Evolutionary conservation across 805 yeast species (phyloP), one percentile per base, ranked within the genome.

Genomic region (Barnettozyma populi): DNA sequence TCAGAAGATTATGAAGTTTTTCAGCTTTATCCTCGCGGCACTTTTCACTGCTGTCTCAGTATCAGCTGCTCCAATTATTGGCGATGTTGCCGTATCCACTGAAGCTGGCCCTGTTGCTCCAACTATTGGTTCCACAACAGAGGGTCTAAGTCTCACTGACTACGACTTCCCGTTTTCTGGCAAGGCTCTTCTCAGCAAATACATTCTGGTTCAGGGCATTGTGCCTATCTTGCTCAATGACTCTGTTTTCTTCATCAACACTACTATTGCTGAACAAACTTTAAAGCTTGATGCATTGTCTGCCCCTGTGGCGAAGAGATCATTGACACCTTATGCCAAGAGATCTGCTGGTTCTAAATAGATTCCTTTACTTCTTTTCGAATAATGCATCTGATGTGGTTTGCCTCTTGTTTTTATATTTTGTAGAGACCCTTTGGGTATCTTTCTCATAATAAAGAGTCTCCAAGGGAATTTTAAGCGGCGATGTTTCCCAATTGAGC

Each of bases 161-260:
- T 18, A 24, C 21, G 49, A 31, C n/a, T 25, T 45, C 34, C 53
- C 52, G 41, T 45, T 51, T 18, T 39, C 44, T 34, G 40, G 19
- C 14, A 36, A 43, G 25, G 52, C 50, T 14, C 20, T 49, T 11
- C 34, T 46, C 5, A 10, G 14, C 21, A 39, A 16, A 23, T 46
- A 43, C 11, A 36, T 2, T 11, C 21, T 51, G 10, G n/a, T 27
- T 2, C 39, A 35, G 18, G 54, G 49, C 21, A 41, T 44, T 36
- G 31, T 31, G 18, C 48, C 49, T 19, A 36, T 49, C 7, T 23
- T 44, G 14, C 16, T 49, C 8, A 32, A 49, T 9, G 54, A 49
- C 38, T 21, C 48, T 5, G 41, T 48, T 11, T 41, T 27, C 44
- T 51, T 51, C 21, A 21, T 51, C 37, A 51, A 51, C 36, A 40